A percentile compares a stretch with the other conserved stretches of the same genome.
Conservation (phyloP, 2,329 filamentous ascomycete species). For the Cryphonectria carpinicola region DNA sequence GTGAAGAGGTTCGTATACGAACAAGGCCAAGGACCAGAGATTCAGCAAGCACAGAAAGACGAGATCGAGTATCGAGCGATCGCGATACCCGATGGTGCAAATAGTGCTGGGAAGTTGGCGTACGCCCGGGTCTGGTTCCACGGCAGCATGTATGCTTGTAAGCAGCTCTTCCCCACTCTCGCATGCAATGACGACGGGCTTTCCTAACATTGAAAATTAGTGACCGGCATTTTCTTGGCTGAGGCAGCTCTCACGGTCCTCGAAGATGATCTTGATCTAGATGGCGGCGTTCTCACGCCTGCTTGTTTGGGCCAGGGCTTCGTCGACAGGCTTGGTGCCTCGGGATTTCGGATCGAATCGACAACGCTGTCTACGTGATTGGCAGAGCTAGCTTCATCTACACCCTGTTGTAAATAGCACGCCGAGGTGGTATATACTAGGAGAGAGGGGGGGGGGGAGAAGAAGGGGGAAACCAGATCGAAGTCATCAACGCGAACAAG, state of each 20-base stretch:
- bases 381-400: neutral
- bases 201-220: constrained; percentile 40
- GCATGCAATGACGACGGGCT: constrained; percentile 8
- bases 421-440: neutral
- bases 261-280: constrained; percentile 62
- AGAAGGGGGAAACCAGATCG: neutral
- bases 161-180: constrained; percentile 38
- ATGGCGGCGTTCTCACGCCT: constrained; percentile 70
- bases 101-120: constrained; percentile 50
- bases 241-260: constrained; percentile 69
- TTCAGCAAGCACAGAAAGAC: constrained; percentile 60
- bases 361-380: constrained; percentile 40
- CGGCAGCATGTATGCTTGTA: constrained; percentile 68
- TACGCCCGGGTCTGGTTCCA: constrained; percentile 58
- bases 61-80: constrained; percentile 67
- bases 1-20: constrained; percentile 49
- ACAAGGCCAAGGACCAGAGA: constrained; percentile 59
- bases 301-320: constrained; percentile 71
- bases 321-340: constrained; percentile 63
- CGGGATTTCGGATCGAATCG: constrained; percentile 66
- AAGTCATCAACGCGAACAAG: neutral
- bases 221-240: constrained; percentile 67
- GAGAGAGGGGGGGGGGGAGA: neutral
- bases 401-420: neutral
- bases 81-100: constrained; percentile 59